Conservation (phyloP, 331 rosid genomes). For the Phaseolus coccineus region DNA sequence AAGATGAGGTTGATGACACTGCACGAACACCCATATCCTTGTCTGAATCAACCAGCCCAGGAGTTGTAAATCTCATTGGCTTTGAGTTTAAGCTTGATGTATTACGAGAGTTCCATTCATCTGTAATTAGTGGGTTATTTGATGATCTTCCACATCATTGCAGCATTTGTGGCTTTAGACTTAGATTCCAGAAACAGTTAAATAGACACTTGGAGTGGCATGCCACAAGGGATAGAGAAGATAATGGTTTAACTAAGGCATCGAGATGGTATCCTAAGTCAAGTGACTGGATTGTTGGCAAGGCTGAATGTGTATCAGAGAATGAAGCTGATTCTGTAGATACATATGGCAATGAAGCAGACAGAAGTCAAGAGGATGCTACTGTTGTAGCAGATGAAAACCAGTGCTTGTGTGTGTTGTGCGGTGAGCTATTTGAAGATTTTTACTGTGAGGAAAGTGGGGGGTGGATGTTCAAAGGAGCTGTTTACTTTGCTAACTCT, state of each 20-base stretch:
- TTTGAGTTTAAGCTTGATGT: conserved; percentile 69
- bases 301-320: conserved; percentile 52
- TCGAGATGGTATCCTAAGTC: conserved; percentile 79
- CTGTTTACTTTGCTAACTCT: conserved; percentile 54
- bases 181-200: conserved; percentile 61
- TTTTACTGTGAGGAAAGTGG: conserved; percentile 65
- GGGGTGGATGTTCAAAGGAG: conserved; percentile 90
- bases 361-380: conserved; percentile 46
- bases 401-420: conserved; percentile 74
- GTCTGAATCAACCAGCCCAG: conserved; percentile 54
- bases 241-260: conserved; percentile 39
- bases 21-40: conserved; percentile 44
- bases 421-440: conserved; percentile 89
- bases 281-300: conserved; percentile 60
- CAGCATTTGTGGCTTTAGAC: conserved; percentile 62
- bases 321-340: conserved; percentile 49
- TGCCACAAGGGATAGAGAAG: conserved; percentile 51
- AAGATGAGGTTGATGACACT: conserved; percentile 50
- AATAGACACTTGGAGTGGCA: conserved; percentile 83
- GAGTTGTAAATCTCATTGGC: conserved; percentile 63
- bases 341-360: conserved; percentile 32
- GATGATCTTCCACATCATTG: conserved; percentile 70
- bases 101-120: conserved; percentile 71
- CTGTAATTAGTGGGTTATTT: conserved; percentile 66
- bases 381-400: conserved; percentile 77